Evolutionary conservation across 352 stramenopile genomes (phyloP), one percentile per base, ranked within the genome.

Genomic region (Pythium vanterpoolii): DNA sequence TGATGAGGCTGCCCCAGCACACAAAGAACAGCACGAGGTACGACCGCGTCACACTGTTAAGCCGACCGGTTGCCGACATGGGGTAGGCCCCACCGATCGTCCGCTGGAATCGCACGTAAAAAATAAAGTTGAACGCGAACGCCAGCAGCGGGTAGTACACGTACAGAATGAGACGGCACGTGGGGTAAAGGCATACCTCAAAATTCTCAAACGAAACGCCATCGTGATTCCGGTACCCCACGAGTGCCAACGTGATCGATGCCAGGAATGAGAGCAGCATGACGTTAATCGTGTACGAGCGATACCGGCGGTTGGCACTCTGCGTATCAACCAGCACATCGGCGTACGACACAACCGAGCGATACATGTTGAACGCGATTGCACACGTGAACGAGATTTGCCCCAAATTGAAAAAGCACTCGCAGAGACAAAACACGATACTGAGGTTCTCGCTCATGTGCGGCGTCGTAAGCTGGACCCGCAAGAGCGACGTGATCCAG

Each of bases 291-390:
- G 80, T 85, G 64, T 88, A 90, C 34, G 72, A 70, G 4, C 63
- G 69, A 60, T 83, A 88, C 21, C 78, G 68, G 5, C 71, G 72
- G 60, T 83, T 86, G 2, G 74, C 69, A 34, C 76, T 88, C 26
- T 88, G 76, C 8, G 76, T 87, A 36, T 90, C 80, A 60, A 90
- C 58, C 4, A 90, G 55, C 24, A 88, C 80, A 33, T 90, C 80
- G 9, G 78, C 80, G 64, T 87, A 90, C 18, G 80, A 90, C 21
- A 90, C 80, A 2, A 90, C 80, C 4, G 77, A 88, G 6, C 80
- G 80, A 60, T 90, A 90, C 78, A 90, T 86, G 52, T 90, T 87
- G 67, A 88, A 90, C 8, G 77, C 80, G 58, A 88, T 87, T 44
- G 80, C 76, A 31, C 80, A 90, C 60, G 80, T 84, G 64, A 90